Base-by-base conservation (phyloP, 352 stramenopile species). In the Pythium rhizo-oryzae region DNA sequence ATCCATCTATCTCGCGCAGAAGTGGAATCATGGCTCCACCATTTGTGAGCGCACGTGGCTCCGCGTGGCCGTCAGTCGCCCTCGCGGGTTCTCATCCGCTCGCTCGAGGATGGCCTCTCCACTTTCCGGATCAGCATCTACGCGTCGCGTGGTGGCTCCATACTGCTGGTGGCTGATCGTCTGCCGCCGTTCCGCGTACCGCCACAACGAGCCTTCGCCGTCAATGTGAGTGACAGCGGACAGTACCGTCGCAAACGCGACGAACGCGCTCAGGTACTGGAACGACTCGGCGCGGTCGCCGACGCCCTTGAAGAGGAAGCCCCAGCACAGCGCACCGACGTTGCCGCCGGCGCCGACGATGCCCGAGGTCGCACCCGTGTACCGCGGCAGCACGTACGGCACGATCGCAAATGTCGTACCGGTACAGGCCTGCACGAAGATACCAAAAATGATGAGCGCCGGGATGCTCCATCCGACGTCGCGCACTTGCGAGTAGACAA, bases 381-480 rank as follows among this genome's bases (percentile, higher is more conserved):
- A 72, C 21, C 69, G 68, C 0, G 77, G 76, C 2, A 72, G 60
- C 21, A 92, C 79, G 46, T 89, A 86, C 55, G 83, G 78, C 37
- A 90, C 85, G 60, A 87, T 89, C 8, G 64, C 80, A 23, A 83
- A 90, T 43, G 79, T 90, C 62, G 69, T 71, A 15, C 75, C 78
- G 0, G 65, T 82, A 9, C 87, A 83, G 33, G 83, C 85, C 75
- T 98, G 93, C 0, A 96, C 87, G 70, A 97, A 97, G 23, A 96
- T 75, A 8, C 83, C 95, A 74, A 98, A 98, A 49, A 96, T 77
- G 6, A 98, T 78, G 59, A 98, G 81, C 35, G 87, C 66, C 24
- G 84, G 67, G 59, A 98, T 93, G 39, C 91, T 74, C 53, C 69
- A 46, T 76, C 69, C 41, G 30, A 83, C 24, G 65, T 67, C 66